Base-by-base conservation (phyloP, 2,329 filamentous ascomycete species). In the Pseudogymnoascus sp. region DNA sequence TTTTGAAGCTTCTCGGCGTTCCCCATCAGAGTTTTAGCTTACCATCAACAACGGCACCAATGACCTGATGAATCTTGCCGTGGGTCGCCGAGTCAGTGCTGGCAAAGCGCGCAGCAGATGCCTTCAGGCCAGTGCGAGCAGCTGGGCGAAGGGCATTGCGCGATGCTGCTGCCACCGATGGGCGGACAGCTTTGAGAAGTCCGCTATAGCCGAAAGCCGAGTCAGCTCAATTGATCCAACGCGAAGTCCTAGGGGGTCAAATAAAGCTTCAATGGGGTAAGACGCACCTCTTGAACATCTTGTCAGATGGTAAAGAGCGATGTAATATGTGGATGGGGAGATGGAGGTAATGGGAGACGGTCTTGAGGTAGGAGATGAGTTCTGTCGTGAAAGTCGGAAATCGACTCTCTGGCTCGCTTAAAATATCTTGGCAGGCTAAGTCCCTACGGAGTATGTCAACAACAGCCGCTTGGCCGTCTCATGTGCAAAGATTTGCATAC, bases 1-100 rank as follows among this genome's bases (percentile, higher is more conserved):
- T 25, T 31, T 48, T 48, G 27, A 61, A 42, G 35, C 39, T 45
- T 48, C 37, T 59, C 33, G 37, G 58, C 37, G 35, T 18, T 55
- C 12, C 27, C 33, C 18, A 40, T 35, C 42, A 61, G 40, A 74
- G 74, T 78, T 78, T 78, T 76, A 72, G 59, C 89, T 82, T 83
- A 96, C 91, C 92, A 82, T 97, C 94, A 74, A 97, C 94, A 77
- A 97, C 92, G 82, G 94, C 93, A 89, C 94, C 92, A 82, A 97
- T 97, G 79, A 97, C 92, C 82, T 87, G 85, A 80, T 87, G 80
- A 74, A 87, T 86, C 79, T 87, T 87, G 76, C 85, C 85, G 77
- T 83, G 79, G 73, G 83, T 78, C 69, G 80, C 82, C 73, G 79
- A 75, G 67, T 80, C 70, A 68, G 81, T 82, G 77, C 80, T 84